Conservation (phyloP, 768 basidiomycete species). For the Pisolithus microcarpus region DNA sequence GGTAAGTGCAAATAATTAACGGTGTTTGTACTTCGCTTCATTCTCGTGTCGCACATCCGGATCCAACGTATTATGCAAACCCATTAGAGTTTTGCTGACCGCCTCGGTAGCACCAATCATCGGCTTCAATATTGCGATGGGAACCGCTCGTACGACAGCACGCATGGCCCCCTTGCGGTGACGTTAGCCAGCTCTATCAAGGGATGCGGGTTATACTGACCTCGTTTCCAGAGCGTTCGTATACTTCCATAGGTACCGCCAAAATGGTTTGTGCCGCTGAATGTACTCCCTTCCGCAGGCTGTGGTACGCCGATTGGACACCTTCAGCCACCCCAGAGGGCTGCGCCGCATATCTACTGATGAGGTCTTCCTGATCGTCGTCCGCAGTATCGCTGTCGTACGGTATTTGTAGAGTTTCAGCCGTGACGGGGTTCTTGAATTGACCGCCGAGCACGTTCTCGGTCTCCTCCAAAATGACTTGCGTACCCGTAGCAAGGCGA, state of each 20-base stretch:
- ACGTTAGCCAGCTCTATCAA: not conserved
- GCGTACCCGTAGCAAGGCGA: constrained; percentile 90
- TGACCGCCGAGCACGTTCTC: constrained; percentile 84
- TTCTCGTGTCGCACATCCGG: constrained; percentile 76
- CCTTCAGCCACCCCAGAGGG: constrained; percentile 81
- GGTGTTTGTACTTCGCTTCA: constrained; percentile 91
- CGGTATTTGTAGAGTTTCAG: constrained; percentile 55
- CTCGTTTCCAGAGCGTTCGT: constrained; percentile 89
- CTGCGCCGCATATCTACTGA: constrained; percentile 91
- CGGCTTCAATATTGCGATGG: constrained; percentile 93
- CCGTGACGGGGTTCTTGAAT: constrained; percentile 56
- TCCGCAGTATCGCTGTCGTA: constrained; percentile 24
- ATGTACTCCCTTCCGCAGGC: constrained; percentile 77
- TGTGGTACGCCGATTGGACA: constrained; percentile 85
- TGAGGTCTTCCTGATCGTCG: constrained; percentile 44
- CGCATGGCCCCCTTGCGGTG: constrained; percentile 73
- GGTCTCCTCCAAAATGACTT: constrained; percentile 93
- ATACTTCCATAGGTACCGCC: constrained; percentile 98
- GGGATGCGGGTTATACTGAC: constrained; percentile 34
- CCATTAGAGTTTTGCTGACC: constrained; percentile 89
- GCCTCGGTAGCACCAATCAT: constrained; percentile 99
- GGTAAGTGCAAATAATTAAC: constrained; percentile 29
- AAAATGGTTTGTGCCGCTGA: constrained; percentile 97
- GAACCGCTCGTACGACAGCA: constrained; percentile 93
- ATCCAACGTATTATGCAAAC: constrained; percentile 88